Evolutionary conservation across 2,329 filamentous ascomycete species (phyloP), one percentile per base, ranked within the genome.

Genomic region (Alternaria sp.): DNA sequence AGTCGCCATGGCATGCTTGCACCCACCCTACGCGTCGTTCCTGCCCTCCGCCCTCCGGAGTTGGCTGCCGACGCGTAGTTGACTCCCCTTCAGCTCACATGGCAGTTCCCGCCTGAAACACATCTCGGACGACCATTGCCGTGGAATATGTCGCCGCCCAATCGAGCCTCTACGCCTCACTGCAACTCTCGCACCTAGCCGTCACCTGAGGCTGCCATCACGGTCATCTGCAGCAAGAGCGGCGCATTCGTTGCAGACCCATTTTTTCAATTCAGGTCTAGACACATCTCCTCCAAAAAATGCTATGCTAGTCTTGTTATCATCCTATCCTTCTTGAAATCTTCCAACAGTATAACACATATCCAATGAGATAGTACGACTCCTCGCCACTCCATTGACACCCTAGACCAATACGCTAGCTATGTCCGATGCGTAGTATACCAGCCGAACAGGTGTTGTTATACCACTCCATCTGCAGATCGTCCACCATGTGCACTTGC

Each of bases 371-470:
- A 34, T 48, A 34, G 12, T 4, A 14, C 12, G 12, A 34, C 25
- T n/a, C 36, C 3, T 38, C 34, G 30, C 30, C 46, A 25, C 25
- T 7, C 40, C 44, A 46, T 43, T 49, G 28, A 50, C 40, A 14
- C 57, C 67, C 68, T 71, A 75, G 50, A 30, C 54, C 43, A 18
- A 59, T 28, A 12, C 57, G 66, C 67, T 74, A 77, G 60, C 71
- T 57, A 54, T 74, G 71, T 1, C 74, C 69, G 38, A 75, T 72
- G 45, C 78, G 70, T 60, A 75, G 32, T 16, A 78, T 71, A 3
- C 80, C 84, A 54, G 84, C 83, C 36, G 74, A 77, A 64, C 84
- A 86, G 41, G 75, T 82, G 62, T 82, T 82, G 74, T 86, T 81
- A 57, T 74, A 79, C 84, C 84, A 86, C 43, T 77, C 79, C 69